Evolutionary conservation across 1,139 yeast genomes (phyloP).

Genomic region (Blastobotrys buckinghamii): DNA sequence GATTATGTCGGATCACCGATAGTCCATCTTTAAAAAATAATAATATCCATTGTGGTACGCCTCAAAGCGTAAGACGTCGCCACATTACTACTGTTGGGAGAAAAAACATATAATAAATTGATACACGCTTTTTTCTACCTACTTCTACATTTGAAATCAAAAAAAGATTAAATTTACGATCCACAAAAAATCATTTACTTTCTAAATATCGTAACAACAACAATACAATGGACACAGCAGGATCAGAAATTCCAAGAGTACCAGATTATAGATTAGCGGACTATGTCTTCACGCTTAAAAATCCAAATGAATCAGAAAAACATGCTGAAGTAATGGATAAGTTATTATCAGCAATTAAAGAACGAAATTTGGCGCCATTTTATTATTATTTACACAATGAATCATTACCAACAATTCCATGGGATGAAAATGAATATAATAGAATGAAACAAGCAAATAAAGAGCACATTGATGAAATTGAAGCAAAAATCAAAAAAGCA

Average conservation of each 20-base stretch:
- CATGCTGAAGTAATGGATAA: constrained; percentile 42
- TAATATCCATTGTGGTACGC: too few relatives aligned
- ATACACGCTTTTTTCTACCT: too few relatives aligned
- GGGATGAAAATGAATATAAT: constrained; percentile 56
- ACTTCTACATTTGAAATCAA: too few relatives aligned
- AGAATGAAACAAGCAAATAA: constrained; percentile 50
- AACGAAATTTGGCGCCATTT: constrained; percentile 75
- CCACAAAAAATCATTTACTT: background rate
- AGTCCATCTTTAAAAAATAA: too few relatives aligned
- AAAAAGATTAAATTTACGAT: too few relatives aligned
- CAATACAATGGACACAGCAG: constrained; percentile 8
- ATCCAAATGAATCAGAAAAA: constrained; percentile 35
- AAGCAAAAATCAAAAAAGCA: constrained; percentile 61
- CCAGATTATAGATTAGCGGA: constrained; percentile 69
- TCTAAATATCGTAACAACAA: background rate
- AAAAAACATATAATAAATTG: too few relatives aligned
- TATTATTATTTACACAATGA: constrained; percentile 62
- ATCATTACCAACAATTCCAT: constrained; percentile 37
- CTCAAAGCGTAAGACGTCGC: too few relatives aligned
- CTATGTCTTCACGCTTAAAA: constrained; percentile 58
- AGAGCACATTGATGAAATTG: constrained; percentile 49
- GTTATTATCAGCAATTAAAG: constrained; percentile 49
- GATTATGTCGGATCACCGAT: too few relatives aligned
- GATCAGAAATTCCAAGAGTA: constrained; percentile 9
- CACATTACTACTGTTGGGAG: too few relatives aligned